Evolutionary conservation across 345 rosid genomes (phyloP).

Genomic region (Zanthoxylum bungeanum): DNA sequence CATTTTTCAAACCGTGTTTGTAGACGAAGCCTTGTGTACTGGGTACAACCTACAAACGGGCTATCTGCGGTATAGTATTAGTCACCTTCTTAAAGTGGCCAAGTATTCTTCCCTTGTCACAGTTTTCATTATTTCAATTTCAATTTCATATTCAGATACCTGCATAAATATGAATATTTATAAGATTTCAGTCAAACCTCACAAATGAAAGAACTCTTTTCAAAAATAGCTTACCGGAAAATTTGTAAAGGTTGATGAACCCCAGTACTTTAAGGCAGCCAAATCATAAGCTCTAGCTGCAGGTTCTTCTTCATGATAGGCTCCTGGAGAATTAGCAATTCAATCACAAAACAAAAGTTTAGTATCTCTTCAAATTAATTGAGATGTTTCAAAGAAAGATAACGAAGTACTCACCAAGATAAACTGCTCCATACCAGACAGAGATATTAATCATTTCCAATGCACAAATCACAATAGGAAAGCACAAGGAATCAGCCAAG

Average conservation of each 20-base stretch:
- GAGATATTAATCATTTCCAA: not conserved
- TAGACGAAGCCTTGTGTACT: no score
- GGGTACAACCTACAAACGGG: no score
- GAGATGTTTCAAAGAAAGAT: not conserved
- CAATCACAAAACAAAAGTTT: not conserved
- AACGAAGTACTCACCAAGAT: conserved; percentile 27
- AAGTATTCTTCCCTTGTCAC: conserved; percentile 38
- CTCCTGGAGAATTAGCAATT: conserved; percentile 17
- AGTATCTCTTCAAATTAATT: not conserved
- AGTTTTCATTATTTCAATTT: conserved; percentile 34
- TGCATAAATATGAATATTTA: not conserved
- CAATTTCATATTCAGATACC: conserved; percentile 35
- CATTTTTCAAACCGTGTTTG: no score
- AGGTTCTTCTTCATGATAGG: conserved; percentile 46
- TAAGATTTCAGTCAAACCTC: not conserved
- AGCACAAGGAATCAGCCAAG: not conserved
- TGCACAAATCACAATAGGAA: not conserved
- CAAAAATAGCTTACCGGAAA: conserved; percentile 22
- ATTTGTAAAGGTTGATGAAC: conserved; percentile 29
- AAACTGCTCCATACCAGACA: conserved; percentile 30
- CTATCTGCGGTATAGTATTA: no score
- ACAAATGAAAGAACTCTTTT: not conserved
- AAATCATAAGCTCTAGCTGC: conserved; percentile 45
- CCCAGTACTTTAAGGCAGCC: conserved; percentile 46
- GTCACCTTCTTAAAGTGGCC: conserved; percentile 36